Percentiles rank a stretch among this genome's conserved stretches.
Evolutionary conservation across 2,329 filamentous ascomycete genomes (phyloP).

Genomic region (Colletotrichum tabaci): DNA sequence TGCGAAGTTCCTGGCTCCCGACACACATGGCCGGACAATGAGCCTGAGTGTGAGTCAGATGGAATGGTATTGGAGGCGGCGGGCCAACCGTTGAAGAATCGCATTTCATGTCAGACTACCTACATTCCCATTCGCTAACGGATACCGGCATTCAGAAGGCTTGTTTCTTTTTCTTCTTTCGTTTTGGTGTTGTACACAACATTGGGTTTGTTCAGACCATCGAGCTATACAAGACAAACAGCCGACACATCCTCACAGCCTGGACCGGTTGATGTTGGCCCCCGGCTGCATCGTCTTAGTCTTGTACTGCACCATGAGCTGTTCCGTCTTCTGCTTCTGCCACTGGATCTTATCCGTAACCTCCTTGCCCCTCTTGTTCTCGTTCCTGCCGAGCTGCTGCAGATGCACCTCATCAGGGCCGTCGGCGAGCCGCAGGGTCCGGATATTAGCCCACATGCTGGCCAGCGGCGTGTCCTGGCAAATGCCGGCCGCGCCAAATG

Average conservation of each 20-base stretch:
- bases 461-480: slow-evolving; percentile 95
- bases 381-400: slow-evolving; percentile 84
- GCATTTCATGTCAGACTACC: neutral
- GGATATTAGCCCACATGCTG: slow-evolving; percentile 83
- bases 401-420: slow-evolving; percentile 97
- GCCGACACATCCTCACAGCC: slow-evolving; percentile 55
- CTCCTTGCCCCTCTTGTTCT: slow-evolving; percentile 79
- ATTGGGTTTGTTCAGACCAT: slow-evolving; percentile 2
- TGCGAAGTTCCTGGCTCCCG: neutral
- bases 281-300: slow-evolving; percentile 65
- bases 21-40: slow-evolving; percentile 22
- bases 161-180: neutral
- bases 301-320: slow-evolving; percentile 74
- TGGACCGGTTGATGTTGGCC: slow-evolving; percentile 63
- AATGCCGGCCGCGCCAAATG: slow-evolving; percentile 91
- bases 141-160: neutral
- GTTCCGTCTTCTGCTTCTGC: slow-evolving; percentile 76
- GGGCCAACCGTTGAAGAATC: slow-evolving; percentile 30
- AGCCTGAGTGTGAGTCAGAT: slow-evolving; percentile 32
- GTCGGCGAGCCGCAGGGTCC: slow-evolving; percentile 89
- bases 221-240: slow-evolving; percentile 6
- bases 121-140: neutral
- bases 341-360: slow-evolving; percentile 73
- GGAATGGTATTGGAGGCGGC: slow-evolving; percentile 25
- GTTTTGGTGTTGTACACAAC: slow-evolving; percentile 13